Base-by-base conservation (phyloP, 2,329 filamentous ascomycete species). In the Nothophaeocryptopus gaeumannii region DNA sequence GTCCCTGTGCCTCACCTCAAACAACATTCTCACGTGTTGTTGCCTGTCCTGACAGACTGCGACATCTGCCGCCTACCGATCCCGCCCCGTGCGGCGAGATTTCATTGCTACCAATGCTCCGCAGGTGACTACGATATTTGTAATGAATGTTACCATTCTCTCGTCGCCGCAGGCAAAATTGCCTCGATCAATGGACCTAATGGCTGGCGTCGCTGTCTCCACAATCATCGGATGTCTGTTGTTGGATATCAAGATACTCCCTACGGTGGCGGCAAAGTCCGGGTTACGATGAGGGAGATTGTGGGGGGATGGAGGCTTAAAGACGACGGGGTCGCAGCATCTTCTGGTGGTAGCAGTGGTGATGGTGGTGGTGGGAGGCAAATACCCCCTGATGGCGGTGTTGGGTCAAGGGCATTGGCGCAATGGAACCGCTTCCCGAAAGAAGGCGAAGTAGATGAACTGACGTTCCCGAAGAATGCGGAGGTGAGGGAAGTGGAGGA, bases 101-200 rank as follows among this genome's bases (percentile, higher is more conserved):
- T 86, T 59, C 92, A 96, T 70, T 97, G 92, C 70, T 84, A 83
- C 41, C 73, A 78, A 44, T 95, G 90, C 68, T 82, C 81, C 44
- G 74, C 79, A 29, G 90, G 90, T n/a, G 87, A 95, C 67, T 95
- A 93, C 67, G 89, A 96, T 60, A 81, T 96, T 40, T 96, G 91
- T 71, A 77, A 77, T 13, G 74, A 78, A 3, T 96, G 91, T 74
- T 96, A 96, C 68, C 72, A 78, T 42, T 79, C 78, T 39, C 76
- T 91, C 7, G 79, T 87, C 1, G 70, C 75, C 2, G 78, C 78
- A 0, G 78, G 80, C 8, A 82, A 81, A 39, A 84, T 96, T 54
- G 83, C 81, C 47, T 73, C 75, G 13, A 86, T 91, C 53, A 90
- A 96, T 58, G 90, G 91, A 0, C 77, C 83, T 4, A 78, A 77